Conservation (phyloP, 306 rosid species). For the Dryas alaskensis region DNA sequence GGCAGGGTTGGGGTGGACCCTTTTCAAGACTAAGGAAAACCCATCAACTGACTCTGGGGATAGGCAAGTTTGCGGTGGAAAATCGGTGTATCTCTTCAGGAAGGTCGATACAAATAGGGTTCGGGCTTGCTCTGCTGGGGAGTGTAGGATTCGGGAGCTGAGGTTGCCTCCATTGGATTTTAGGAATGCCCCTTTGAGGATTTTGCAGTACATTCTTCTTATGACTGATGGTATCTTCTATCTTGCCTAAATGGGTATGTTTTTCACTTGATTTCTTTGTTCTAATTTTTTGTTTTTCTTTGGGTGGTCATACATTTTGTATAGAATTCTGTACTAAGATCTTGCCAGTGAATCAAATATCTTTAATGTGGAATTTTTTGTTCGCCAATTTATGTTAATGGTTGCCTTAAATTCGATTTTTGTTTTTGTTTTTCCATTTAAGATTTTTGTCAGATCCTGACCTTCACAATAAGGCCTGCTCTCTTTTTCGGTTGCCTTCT, state of each 20-base stretch:
- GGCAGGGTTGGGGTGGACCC: conserved; percentile 63
- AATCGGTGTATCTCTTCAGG: conserved; percentile 46
- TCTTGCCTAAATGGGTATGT: conserved; percentile 36
- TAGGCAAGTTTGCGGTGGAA: conserved; percentile 23
- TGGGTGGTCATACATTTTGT: not conserved
- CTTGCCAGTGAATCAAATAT: not conserved
- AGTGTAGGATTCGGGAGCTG: conserved; percentile 52
- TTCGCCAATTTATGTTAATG: not conserved
- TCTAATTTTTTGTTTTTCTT: not conserved
- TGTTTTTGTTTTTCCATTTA: not conserved
- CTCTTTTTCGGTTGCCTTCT: not conserved
- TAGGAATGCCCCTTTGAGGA: conserved; percentile 61
- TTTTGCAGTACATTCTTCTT: conserved; percentile 72
- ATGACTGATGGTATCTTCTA: conserved; percentile 59
- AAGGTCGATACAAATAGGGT: conserved; percentile 55
- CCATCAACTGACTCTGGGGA: conserved; percentile 27
- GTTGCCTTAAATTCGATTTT: not conserved
- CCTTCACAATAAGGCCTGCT: not conserved
- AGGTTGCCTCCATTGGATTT: conserved; percentile 64
- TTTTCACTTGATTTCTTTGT: not conserved
- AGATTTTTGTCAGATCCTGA: not conserved
- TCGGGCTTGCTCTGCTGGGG: conserved; percentile 35
- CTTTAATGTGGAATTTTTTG: not conserved
- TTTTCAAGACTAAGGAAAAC: conserved; percentile 45
- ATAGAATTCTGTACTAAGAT: not conserved